These are phyloP conservation scores for Cladorrhinum samala DNA, from an alignment of 495 filamentous ascomycete genomes.

Conservation along the genomic window DNA sequence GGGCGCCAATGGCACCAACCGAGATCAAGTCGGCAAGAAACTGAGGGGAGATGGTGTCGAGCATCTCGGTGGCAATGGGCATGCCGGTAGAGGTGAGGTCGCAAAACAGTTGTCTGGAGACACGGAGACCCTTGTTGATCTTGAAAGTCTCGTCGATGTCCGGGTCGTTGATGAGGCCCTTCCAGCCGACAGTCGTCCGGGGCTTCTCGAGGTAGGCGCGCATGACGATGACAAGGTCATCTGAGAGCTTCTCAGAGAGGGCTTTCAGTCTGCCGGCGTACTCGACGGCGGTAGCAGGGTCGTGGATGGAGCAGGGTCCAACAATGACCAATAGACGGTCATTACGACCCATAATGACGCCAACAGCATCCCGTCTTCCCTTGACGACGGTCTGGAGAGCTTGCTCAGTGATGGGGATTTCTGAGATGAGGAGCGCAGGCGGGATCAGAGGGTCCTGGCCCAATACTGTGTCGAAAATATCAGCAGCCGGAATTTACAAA, in stretches of 20 bases:
- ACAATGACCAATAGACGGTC: conserved; percentile 92
- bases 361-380: conserved; percentile 75
- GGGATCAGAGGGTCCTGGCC: conserved; percentile 94
- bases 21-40: conserved; percentile 95
- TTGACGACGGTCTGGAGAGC: conserved; percentile 63
- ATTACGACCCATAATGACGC: conserved; percentile 69
- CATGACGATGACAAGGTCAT: conserved; percentile 91
- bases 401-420: conserved; percentile 72
- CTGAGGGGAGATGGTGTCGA: conserved; percentile 94
- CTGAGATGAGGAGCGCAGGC: conserved; percentile 77
- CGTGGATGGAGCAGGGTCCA: conserved; percentile 96
- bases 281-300: conserved; percentile 80
- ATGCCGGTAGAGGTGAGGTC: conserved; percentile 81
- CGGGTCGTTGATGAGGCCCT: conserved; percentile 97
- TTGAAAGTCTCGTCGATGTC: conserved; percentile 96
- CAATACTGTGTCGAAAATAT: conserved; percentile 54
- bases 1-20: conserved; percentile 89
- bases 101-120: conserved; percentile 82
- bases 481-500: conserved; percentile 17
- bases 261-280: conserved; percentile 73
- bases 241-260: conserved; percentile 64
- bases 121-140: conserved; percentile 96
- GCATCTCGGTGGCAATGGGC: conserved; percentile 95
- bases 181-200: conserved; percentile 98
- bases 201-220: conserved; percentile 99